Evolutionary conservation across 192 early-diverging fungal genomes (phyloP), one percentile per base, ranked within the genome.

Genomic region (Coemansia guatemalensis): DNA sequence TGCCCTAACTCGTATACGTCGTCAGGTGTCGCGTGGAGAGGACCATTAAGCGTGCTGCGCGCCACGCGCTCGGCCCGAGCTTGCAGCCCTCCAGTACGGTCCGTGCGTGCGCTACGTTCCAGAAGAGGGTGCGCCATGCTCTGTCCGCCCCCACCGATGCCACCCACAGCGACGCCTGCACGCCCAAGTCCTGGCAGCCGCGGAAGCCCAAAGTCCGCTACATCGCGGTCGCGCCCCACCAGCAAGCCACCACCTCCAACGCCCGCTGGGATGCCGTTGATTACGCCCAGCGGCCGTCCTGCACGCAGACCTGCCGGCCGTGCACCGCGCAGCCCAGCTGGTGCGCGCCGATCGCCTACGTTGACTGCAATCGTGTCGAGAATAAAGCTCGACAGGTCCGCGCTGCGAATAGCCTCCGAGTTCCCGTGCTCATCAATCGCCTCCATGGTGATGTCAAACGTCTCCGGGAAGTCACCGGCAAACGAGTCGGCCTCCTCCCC

Each of bases 361-460:
- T 62, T 53, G 0, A 53, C 60, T 3, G 65, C 49, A 18, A 81
- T 26, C n/a, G 73, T 69, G 5, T 71, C 71, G n/a, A 71, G 30
- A n/a, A 71, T 48, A 20, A 81, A 65, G 59, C 53, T 55, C 1
- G 73, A 61, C 39, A 75, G 33, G 18, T 65, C 50, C 22, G 62
- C 33, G 41, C 27, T 33, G 27, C 44, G 48, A 8, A 60, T 55
- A 3, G 44, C 22, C 8, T 54, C 62, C 4, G 61, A 29, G 14
- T 18, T 17, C 24, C 65, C 68, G 1, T 61, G 21, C 22, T 33
- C 71, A 47, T 75, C 78, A 21, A 81, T 68, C 0, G 69, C 58
- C 47, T 80, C 77, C 77, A 74, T 80, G 1, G 77, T 74, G 22
- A 81, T 65, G 35, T 81, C 78, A 18, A 81, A 44, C 32, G 66